Percentiles rank a stretch among this genome's conserved stretches.
phyloP scores from a whole-genome alignment of 2,329 filamentous ascomycete species.

The Alternaria alternata region DNA sequence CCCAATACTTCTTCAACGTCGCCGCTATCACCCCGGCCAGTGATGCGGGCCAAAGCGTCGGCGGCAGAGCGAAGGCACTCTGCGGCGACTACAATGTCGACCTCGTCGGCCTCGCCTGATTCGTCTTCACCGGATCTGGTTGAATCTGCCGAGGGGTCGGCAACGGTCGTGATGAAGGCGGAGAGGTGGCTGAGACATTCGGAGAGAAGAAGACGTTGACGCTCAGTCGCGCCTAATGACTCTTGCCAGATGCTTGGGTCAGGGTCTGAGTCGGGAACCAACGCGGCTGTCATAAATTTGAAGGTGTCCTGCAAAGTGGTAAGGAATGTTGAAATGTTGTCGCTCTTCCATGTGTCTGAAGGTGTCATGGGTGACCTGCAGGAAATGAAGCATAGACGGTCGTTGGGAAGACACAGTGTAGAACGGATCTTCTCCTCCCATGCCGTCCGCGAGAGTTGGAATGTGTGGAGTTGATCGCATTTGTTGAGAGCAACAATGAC shows the following conservation, averaged over 20 bases:
- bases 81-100: conserved; percentile 88
- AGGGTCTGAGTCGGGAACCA: conserved; percentile 52
- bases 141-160: conserved; percentile 14
- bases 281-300: conserved; percentile 69
- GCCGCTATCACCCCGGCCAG: conserved; percentile 81
- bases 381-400: conserved; percentile 71
- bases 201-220: conserved; percentile 82
- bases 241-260: conserved; percentile 78
- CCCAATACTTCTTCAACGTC: conserved; percentile 96
- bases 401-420: conserved; percentile 32
- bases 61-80: conserved; percentile 75
- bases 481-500: conserved; percentile 71
- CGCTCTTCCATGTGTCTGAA: conserved; percentile 57
- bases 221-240: conserved; percentile 87
- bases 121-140: conserved; percentile 1
- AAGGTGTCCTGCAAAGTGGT: conserved; percentile 73
- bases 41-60: conserved; percentile 74
- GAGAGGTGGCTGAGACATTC: conserved; percentile 76
- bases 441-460: conserved; percentile 4
- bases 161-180: conserved; percentile 72
- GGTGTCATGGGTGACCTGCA: conserved; percentile 66
- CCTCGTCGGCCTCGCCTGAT: conserved; percentile 53
- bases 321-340: conserved; percentile 74
- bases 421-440: conserved; percentile 36
- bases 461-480: conserved; percentile 60